These are phyloP conservation scores for Nicotiana rustica DNA, from an alignment of 305 asterid species.

Conservation along the genomic window DNA sequence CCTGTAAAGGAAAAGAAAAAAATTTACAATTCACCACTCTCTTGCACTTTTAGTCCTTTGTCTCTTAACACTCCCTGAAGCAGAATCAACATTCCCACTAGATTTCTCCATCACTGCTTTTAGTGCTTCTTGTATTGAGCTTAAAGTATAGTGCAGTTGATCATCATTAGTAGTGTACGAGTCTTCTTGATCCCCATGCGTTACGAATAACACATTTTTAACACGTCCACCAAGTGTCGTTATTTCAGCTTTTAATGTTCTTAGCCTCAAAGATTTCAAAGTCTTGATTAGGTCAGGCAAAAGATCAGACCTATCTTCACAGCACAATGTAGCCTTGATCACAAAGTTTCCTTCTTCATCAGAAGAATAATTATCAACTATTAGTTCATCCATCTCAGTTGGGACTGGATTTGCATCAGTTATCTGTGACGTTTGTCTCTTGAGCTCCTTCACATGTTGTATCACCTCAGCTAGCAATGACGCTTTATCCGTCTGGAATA, in stretches of 20 bases:
- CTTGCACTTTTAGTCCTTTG: slow-evolving; percentile 47
- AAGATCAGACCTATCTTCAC: slow-evolving; percentile 36
- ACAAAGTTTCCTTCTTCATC: slow-evolving; percentile 68
- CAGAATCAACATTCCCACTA: slow-evolving; percentile 38
- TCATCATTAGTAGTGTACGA: neutral
- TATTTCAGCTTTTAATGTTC: slow-evolving; percentile 82
- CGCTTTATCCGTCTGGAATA: too few species aligned
- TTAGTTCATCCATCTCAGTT: slow-evolving; percentile 73
- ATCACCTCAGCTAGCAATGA: too few species aligned
- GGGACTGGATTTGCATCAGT: slow-evolving; percentile 74
- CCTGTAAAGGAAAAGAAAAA: too few species aligned
- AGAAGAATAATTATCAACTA: slow-evolving; percentile 55
- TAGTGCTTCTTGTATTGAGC: slow-evolving; percentile 81
- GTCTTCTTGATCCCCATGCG: slow-evolving; percentile 52
- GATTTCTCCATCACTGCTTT: slow-evolving; percentile 82
- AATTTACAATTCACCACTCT: too few species aligned
- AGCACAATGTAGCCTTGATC: slow-evolving; percentile 83
- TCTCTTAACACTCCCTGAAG: slow-evolving; percentile 77
- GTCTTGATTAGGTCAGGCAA: slow-evolving; percentile 83
- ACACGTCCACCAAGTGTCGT: slow-evolving; percentile 85
- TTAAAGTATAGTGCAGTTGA: slow-evolving; percentile 49
- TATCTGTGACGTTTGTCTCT: slow-evolving; percentile 73
- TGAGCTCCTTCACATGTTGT: slow-evolving; percentile 51
- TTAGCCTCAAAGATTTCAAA: slow-evolving; percentile 63
- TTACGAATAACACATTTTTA: slow-evolving; percentile 75